phyloP scores from a whole-genome alignment of 164 flowering plant species.

The Dillenia suffruticosa region DNA sequence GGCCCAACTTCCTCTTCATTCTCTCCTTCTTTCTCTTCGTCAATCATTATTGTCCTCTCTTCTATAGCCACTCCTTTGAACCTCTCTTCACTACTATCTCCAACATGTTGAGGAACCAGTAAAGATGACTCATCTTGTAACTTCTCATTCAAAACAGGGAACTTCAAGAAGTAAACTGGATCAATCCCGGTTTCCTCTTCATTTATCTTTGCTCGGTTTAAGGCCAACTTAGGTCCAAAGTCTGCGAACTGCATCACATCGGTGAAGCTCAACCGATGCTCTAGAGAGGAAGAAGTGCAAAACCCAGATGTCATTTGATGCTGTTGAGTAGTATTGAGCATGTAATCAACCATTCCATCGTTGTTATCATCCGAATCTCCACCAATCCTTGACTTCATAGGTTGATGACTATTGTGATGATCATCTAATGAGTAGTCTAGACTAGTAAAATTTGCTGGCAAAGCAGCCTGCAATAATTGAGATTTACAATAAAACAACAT shows the following conservation, averaged over 20 bases:
- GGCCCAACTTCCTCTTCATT: slow-evolving; percentile 26
- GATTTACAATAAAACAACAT: slow-evolving; percentile 25
- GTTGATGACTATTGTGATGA: slow-evolving; percentile 28
- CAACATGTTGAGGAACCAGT: slow-evolving; percentile 16
- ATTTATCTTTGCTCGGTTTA: slow-evolving; percentile 41
- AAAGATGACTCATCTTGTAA: slow-evolving; percentile 24
- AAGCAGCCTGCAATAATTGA: slow-evolving; percentile 26
- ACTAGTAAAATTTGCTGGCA: slow-evolving; percentile 18
- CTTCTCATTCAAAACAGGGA: slow-evolving; percentile 75
- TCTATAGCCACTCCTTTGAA: slow-evolving; percentile 9
- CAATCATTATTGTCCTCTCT: neutral
- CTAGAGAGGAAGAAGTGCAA: slow-evolving; percentile 35
- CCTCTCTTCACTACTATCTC: slow-evolving; percentile 14
- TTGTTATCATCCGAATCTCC: slow-evolving; percentile 21
- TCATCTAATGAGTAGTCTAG: slow-evolving; percentile 32
- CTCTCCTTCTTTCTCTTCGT: slow-evolving; percentile 26
- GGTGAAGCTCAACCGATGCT: slow-evolving; percentile 57
- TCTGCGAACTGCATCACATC: slow-evolving; percentile 97
- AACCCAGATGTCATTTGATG: slow-evolving; percentile 21
- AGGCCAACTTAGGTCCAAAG: slow-evolving; percentile 67
- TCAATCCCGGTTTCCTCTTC: slow-evolving; percentile 56
- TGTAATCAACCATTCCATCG: slow-evolving; percentile 45
- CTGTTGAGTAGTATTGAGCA: slow-evolving; percentile 35
- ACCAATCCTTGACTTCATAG: slow-evolving; percentile 20
- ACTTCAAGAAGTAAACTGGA: slow-evolving; percentile 81